phyloP scores from a whole-genome alignment of 2,329 filamentous ascomycete species.

The Hypoxylon sp. region DNA sequence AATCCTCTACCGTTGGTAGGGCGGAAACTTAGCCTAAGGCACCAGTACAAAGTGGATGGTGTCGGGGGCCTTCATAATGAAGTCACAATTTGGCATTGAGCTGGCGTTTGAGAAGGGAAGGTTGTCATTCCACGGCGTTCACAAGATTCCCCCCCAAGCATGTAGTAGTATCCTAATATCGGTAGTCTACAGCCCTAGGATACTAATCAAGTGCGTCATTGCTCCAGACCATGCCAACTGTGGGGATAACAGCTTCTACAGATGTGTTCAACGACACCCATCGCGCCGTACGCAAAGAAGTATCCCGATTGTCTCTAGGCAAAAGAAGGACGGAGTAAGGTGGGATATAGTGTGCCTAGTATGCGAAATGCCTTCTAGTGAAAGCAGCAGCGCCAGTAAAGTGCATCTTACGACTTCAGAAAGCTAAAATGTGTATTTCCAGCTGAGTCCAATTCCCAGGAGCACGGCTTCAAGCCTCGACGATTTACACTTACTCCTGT shows the following conservation, averaged over 20 bases:
- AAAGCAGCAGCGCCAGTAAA: background rate
- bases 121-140: conserved; percentile 42
- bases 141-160: conserved; percentile 40
- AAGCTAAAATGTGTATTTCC: too few species aligned
- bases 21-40: conserved; percentile 5
- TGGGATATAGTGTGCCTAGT: too few species aligned
- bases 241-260: too few species aligned
- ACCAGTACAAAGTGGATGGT: conserved; percentile 28
- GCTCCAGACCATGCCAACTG: too few species aligned
- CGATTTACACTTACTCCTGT: too few species aligned
- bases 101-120: conserved; percentile 45
- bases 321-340: too few species aligned
- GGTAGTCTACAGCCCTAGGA: conserved; percentile 24
- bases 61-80: conserved; percentile 30
- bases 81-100: conserved; percentile 30
- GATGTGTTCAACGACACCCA: too few species aligned
- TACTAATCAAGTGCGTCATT: conserved; percentile 35
- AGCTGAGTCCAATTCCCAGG: too few species aligned
- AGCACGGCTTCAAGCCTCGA: too few species aligned
- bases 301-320: too few species aligned
- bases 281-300: too few species aligned
- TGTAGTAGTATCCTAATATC: conserved; percentile 20
- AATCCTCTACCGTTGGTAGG: background rate
- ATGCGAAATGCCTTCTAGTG: too few species aligned
- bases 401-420: background rate